Conservation (phyloP, 2,329 filamentous ascomycete species). For the Teratosphaeria pseudoeucalypti region DNA sequence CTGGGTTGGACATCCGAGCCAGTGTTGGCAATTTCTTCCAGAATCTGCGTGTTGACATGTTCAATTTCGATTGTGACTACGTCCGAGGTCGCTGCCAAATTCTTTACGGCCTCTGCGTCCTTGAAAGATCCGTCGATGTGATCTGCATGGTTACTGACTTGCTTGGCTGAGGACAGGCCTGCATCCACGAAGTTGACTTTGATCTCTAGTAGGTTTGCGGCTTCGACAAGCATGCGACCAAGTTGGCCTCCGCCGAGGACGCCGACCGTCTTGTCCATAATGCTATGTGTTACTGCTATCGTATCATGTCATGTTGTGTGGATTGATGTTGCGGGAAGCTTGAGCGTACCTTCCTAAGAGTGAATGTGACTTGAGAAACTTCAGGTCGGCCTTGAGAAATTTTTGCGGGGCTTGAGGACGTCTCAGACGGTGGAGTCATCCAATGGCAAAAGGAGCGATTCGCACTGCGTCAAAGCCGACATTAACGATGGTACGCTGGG, state of each 20-base stretch:
- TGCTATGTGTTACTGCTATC: background rate
- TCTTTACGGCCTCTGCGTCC: constrained; percentile 64
- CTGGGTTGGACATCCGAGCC: constrained; percentile 62
- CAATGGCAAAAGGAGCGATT: background rate
- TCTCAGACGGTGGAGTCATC: background rate
- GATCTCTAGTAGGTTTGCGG: constrained; percentile 69
- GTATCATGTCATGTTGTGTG: background rate
- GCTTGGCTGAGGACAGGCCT: constrained; percentile 66
- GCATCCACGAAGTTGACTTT: constrained; percentile 70
- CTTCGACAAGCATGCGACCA: constrained; percentile 87
- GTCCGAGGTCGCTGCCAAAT: constrained; percentile 67
- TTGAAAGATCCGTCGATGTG: constrained; percentile 86
- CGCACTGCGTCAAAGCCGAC: background rate
- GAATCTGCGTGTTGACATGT: constrained; percentile 80
- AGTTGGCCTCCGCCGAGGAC: constrained; percentile 47
- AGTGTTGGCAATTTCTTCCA: constrained; percentile 66
- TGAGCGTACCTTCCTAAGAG: no score
- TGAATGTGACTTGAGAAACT: no score
- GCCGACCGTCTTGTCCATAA: constrained; percentile 25
- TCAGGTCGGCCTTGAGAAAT: background rate
- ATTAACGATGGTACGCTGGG: background rate
- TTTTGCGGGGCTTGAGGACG: background rate
- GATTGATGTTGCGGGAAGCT: background rate
- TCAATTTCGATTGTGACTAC: constrained; percentile 91
- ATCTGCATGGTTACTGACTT: constrained; percentile 63